Base-by-base conservation (phyloP, 257 asterid genomes). In the Haberlea rhodopensis region DNA sequence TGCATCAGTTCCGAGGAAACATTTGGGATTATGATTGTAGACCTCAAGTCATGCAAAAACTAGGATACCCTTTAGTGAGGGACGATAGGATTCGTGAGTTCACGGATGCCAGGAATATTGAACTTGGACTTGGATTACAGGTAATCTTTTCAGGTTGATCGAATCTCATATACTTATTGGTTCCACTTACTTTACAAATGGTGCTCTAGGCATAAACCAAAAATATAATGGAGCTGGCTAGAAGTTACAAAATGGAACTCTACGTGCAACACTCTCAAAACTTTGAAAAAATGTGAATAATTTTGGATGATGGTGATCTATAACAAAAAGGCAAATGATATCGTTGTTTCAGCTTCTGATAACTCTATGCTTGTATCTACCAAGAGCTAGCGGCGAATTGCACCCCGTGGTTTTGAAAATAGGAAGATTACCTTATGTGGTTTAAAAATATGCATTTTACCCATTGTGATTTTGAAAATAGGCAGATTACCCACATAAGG, bases 111-210 rank as follows among this genome's bases (percentile, higher is more conserved):
- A 87, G 99, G 79, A 90, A 90, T 69, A 78, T 87, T 25, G 99
- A 94, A 80, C 96, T 94, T 66, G 97, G 99, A 66, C 88, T 90
- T 63, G 98, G 98, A n/a, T 80, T 91, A 74, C 96, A 91, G 95
- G 96, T 91, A 79, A 69, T 37, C 54, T 64, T 61, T 51, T 62
- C 67, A 22, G 15, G 59, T 53, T 45, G 9, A 18, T 65, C 56
- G n/a, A 60, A 20, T 48, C 49, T 8, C 24, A 0, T 60, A 19
- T 8, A 19, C 26, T 54, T 51, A 31, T 20, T 45, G 32, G 6
- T 43, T 21, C 23, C 8, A 4, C n/a, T 37, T 24, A 26, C 31
- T 61, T 13, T 60, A 37, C 5, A 0, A 2, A 37, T 3, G 46
- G 16, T 37, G 46, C 46, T 37, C 46, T 37, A 43, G 51, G 51